These are phyloP conservation scores for Xylaria cubensis DNA, from an alignment of 495 filamentous ascomycete species.

Conservation along the genomic window DNA sequence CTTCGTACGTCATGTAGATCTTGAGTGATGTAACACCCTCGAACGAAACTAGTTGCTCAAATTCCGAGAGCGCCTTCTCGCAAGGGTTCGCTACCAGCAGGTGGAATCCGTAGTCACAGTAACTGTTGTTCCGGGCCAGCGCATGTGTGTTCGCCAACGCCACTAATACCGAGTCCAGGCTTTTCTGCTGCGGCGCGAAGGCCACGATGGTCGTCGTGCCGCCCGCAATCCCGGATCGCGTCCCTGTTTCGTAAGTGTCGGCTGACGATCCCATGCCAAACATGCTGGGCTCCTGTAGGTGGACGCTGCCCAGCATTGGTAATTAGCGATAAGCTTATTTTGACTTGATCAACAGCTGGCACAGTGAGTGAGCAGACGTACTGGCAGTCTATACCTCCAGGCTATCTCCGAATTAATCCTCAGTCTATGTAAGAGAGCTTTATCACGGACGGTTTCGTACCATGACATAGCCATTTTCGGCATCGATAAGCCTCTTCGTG, in stretches of 20 bases:
- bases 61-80: constrained; percentile 47
- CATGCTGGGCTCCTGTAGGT: constrained; percentile 50
- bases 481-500: constrained; percentile 52
- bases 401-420: constrained; percentile 26
- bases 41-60: constrained; percentile 48
- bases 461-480: constrained; percentile 57
- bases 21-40: constrained; percentile 64
- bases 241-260: constrained; percentile 61
- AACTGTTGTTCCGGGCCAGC: constrained; percentile 54
- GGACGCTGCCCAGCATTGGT: constrained; percentile 35
- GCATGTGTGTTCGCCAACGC: constrained; percentile 57
- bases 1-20: constrained; percentile 70
- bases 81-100: constrained; percentile 62
- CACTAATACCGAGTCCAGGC: constrained; percentile 54
- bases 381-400: constrained; percentile 53
- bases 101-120: constrained; percentile 69
- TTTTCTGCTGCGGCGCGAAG: constrained; percentile 63
- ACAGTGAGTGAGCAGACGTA: neutral
- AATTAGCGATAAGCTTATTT: neutral
- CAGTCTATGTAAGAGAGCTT: neutral
- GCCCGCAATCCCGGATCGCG: constrained; percentile 63
- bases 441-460: neutral
- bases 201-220: constrained; percentile 67
- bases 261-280: constrained; percentile 58
- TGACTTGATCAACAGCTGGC: neutral